These are phyloP conservation scores for Elsinoe necatrix DNA, from an alignment of 2,329 filamentous ascomycete genomes.

Conservation along the genomic window DNA sequence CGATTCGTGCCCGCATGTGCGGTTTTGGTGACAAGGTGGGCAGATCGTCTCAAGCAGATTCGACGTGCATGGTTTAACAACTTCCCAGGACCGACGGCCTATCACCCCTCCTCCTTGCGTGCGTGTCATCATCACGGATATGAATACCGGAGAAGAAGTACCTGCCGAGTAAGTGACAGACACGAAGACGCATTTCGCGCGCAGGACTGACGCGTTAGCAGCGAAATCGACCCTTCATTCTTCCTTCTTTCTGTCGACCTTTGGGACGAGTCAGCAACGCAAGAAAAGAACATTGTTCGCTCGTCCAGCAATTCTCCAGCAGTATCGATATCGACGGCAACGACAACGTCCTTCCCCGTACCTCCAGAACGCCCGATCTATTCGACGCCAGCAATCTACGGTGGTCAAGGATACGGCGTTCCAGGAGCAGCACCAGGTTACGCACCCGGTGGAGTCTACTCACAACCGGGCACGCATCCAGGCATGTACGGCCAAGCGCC, in stretches of 20 bases:
- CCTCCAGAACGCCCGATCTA: conserved; percentile 25
- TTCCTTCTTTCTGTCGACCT: conserved; percentile 63
- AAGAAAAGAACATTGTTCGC: conserved; percentile 61
- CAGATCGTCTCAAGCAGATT: conserved; percentile 17
- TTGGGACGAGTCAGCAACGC: conserved; percentile 52
- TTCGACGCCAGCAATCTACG: conserved; percentile 9
- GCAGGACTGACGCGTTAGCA: conserved; percentile 14
- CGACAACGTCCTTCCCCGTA: conserved; percentile 66
- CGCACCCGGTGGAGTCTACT: not conserved
- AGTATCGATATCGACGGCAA: conserved; percentile 68
- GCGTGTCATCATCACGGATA: conserved; percentile 68
- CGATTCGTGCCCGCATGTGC: conserved; percentile 90
- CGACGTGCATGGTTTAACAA: conserved; percentile 22
- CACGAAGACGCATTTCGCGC: not conserved
- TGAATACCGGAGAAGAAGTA: conserved; percentile 66
- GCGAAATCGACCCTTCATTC: conserved; percentile 56
- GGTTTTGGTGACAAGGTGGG: conserved; percentile 94
- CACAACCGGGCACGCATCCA: conserved; percentile 6
- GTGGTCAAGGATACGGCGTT: conserved; percentile 10
- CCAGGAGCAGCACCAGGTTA: conserved; percentile 14
- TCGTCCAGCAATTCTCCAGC: conserved; percentile 56
- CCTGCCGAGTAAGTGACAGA: conserved; percentile 33
- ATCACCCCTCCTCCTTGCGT: conserved; percentile 95
- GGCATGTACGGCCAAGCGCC: conserved; percentile 12
- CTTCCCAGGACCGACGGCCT: conserved; percentile 70